Evolutionary conservation across 2,329 filamentous ascomycete genomes (phyloP).

Genomic region (Eutypa lata): DNA sequence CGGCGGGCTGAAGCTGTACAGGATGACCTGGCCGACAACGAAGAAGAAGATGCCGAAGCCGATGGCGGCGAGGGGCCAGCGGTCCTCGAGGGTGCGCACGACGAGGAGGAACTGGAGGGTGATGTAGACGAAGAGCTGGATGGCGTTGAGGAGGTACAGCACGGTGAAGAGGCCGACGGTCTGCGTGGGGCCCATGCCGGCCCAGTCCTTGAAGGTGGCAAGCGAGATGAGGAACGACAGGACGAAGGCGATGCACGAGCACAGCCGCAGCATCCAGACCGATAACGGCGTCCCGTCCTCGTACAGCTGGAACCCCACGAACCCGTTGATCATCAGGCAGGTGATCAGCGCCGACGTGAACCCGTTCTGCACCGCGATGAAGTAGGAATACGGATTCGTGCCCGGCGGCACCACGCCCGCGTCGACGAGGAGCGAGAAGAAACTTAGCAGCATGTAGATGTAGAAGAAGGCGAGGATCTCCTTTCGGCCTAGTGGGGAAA

Average conservation of each 20-base stretch:
- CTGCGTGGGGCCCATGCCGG: conserved; percentile 77
- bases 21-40: conserved; percentile 82
- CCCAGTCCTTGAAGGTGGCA: conserved; percentile 90
- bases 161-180: conserved; percentile 89
- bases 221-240: conserved; percentile 85
- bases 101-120: conserved; percentile 87
- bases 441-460: conserved; percentile 86
- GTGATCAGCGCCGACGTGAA: conserved; percentile 82
- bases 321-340: conserved; percentile 91
- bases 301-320: conserved; percentile 97
- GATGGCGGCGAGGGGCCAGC: conserved; percentile 93
- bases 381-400: conserved; percentile 81
- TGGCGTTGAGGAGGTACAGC: conserved; percentile 84
- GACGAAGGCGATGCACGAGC: conserved; percentile 76
- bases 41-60: conserved; percentile 89
- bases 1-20: conserved; percentile 83
- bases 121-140: conserved; percentile 82
- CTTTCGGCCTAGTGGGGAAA: conserved; percentile 48
- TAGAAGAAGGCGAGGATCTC: conserved; percentile 92
- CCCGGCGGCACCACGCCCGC: conserved; percentile 87
- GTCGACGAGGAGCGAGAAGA: conserved; percentile 85
- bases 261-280: conserved; percentile 84
- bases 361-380: conserved; percentile 82
- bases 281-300: conserved; percentile 93
- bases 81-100: conserved; percentile 83